Percentiles rank a stretch among this genome's conserved stretches.
Evolutionary conservation across 2,329 filamentous ascomycete species (phyloP).

Genomic region (Hypocrella siamensis): DNA sequence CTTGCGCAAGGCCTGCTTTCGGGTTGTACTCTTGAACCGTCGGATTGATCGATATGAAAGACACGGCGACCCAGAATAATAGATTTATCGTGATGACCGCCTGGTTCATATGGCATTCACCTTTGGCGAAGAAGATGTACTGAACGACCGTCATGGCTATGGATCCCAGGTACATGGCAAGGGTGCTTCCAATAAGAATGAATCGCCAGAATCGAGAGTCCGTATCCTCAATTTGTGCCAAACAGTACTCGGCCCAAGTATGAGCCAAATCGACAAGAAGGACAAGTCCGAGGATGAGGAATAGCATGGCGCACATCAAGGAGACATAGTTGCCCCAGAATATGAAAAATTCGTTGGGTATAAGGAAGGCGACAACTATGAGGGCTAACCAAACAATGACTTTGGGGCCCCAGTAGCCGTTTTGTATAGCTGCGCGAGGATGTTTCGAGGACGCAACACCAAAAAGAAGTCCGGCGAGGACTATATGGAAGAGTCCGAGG

Average conservation of each 20-base stretch:
- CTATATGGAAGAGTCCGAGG: constrained; percentile 81
- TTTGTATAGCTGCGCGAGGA: constrained; percentile 76
- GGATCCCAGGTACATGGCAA: constrained; percentile 85
- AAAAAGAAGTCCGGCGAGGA: constrained; percentile 70
- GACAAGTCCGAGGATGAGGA: constrained; percentile 82
- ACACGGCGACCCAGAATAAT: constrained; percentile 65
- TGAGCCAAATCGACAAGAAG: constrained; percentile 90
- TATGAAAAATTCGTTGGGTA: constrained; percentile 87
- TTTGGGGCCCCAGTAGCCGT: constrained; percentile 98
- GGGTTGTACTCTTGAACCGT: constrained; percentile 82
- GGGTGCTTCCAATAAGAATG: constrained; percentile 77
- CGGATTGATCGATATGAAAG: constrained; percentile 76
- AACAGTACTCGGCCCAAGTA: constrained; percentile 92
- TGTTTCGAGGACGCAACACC: constrained; percentile 80
- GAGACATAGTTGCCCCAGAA: constrained; percentile 93
- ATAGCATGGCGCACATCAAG: constrained; percentile 76
- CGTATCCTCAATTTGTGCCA: constrained; percentile 79
- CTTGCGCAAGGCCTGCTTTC: constrained; percentile 89
- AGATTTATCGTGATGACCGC: constrained; percentile 90
- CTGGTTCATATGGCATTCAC: constrained; percentile 88
- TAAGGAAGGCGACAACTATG: constrained; percentile 85
- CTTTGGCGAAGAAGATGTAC: constrained; percentile 85
- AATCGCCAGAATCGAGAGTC: constrained; percentile 76
- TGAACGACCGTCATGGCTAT: constrained; percentile 91
- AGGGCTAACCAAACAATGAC: constrained; percentile 76